Conservation (phyloP, 2,329 filamentous ascomycete species). For the Salinomyces thailandicus region DNA sequence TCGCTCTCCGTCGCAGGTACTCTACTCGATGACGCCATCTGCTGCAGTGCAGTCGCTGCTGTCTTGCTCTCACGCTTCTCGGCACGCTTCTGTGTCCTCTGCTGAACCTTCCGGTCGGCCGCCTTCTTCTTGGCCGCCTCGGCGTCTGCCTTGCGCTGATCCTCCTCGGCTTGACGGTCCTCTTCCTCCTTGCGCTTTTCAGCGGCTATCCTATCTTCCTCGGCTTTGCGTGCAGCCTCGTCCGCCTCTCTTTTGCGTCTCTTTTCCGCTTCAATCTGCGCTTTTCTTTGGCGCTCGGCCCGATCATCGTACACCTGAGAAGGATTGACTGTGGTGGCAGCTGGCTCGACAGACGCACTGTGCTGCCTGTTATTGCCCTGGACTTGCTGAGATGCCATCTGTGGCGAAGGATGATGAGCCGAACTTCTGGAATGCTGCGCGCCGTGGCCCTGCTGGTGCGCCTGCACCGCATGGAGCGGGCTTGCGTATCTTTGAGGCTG, state of each 20-base stretch:
- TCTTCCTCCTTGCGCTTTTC: conserved; percentile 18
- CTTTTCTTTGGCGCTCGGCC: conserved; percentile 37
- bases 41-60: conserved; percentile 16
- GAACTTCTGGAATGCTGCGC: conserved; percentile 14
- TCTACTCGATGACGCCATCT: conserved; percentile 5
- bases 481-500: conserved; percentile 22
- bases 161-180: conserved; percentile 9
- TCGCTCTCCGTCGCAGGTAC: conserved; percentile 5
- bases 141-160: conserved; percentile 19
- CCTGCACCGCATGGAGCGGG: conserved; percentile 21
- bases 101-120: conserved; percentile 13
- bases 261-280: conserved; percentile 22
- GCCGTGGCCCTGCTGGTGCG: conserved; percentile 15
- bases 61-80: conserved; percentile 22
- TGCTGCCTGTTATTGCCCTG: conserved; percentile 13
- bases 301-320: conserved; percentile 45
- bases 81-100: conserved; percentile 18
- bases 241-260: conserved; percentile 21
- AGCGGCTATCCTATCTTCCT: conserved; percentile 22
- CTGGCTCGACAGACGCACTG: conserved; percentile 21
- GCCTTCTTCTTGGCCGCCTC: conserved; percentile 23
- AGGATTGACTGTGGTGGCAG: conserved; percentile 41
- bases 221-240: conserved; percentile 25
- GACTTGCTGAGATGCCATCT: conserved; percentile 12
- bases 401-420: conserved; percentile 18